Conservation (phyloP, 2,329 filamentous ascomycete species). For the Neophaeococcomyces mojaviensis region DNA sequence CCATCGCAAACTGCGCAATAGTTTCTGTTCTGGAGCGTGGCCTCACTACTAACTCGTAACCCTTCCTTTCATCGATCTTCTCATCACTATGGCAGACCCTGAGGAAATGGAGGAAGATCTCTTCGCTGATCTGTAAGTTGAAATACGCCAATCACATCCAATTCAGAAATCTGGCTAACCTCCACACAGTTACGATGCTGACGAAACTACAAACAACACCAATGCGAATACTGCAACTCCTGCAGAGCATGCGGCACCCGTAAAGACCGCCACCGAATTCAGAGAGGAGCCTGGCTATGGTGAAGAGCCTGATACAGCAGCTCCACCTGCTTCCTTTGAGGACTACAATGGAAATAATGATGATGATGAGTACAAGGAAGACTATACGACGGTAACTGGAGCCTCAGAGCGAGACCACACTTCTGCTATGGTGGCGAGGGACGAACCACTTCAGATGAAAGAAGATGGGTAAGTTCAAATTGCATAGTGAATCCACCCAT, state of each 20-base stretch:
- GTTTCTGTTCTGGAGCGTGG: background rate
- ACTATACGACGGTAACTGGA: slow-evolving; percentile 16
- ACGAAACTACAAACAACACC: slow-evolving; percentile 43
- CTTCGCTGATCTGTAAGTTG: slow-evolving; percentile 83
- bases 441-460: slow-evolving; percentile 58
- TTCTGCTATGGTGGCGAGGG: background rate
- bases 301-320: slow-evolving; percentile 25
- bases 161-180: slow-evolving; percentile 9
- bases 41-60: background rate
- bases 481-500: slow-evolving; percentile 9
- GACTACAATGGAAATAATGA: slow-evolving; percentile 24
- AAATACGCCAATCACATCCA: slow-evolving; percentile 10
- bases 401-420: slow-evolving; percentile 29
- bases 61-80: no score
- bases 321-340: slow-evolving; percentile 25
- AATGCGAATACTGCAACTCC: slow-evolving; percentile 23
- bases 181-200: slow-evolving; percentile 56
- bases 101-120: slow-evolving; percentile 80
- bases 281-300: slow-evolving; percentile 21
- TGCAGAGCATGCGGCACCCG: slow-evolving; percentile 25
- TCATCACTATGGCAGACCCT: slow-evolving; percentile 56
- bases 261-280: slow-evolving; percentile 21
- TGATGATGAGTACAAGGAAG: slow-evolving; percentile 17
- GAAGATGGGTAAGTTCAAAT: slow-evolving; percentile 76
- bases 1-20: background rate